Percentiles rank a stretch among this genome's conserved stretches.
phyloP scores from a whole-genome alignment of 2,329 filamentous ascomycete species.

The Pezicula rhizophila region DNA sequence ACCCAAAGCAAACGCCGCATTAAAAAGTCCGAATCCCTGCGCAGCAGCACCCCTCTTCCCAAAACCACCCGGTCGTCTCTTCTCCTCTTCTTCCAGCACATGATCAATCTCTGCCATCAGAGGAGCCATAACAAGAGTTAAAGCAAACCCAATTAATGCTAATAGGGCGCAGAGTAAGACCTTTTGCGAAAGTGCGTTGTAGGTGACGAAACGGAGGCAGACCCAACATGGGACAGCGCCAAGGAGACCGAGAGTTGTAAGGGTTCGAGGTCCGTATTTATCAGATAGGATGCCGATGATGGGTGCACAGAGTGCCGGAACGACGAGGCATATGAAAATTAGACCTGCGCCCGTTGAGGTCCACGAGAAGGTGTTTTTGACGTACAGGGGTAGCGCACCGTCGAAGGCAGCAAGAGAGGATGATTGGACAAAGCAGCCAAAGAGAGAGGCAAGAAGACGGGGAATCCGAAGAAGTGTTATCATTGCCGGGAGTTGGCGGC shows the following conservation, averaged over 20 bases:
- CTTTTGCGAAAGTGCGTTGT: slow-evolving; percentile 54
- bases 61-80: slow-evolving; percentile 24
- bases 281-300: slow-evolving; percentile 44
- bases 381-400: slow-evolving; percentile 48
- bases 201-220: slow-evolving; percentile 56
- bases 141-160: slow-evolving; percentile 48
- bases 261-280: slow-evolving; percentile 53
- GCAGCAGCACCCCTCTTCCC: slow-evolving; percentile 40
- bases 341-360: slow-evolving; percentile 48
- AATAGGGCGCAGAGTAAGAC: slow-evolving; percentile 60
- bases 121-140: slow-evolving; percentile 55
- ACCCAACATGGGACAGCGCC: slow-evolving; percentile 52
- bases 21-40: slow-evolving; percentile 52
- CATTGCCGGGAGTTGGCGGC: slow-evolving; percentile 22
- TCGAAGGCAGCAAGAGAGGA: slow-evolving; percentile 47
- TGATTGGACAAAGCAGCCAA: slow-evolving; percentile 39
- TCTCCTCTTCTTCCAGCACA: slow-evolving; percentile 42
- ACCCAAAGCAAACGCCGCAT: slow-evolving; percentile 45
- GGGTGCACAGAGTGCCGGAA: slow-evolving; percentile 55
- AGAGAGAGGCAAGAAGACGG: slow-evolving; percentile 33
- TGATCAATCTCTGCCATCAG: slow-evolving; percentile 66
- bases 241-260: slow-evolving; percentile 52
- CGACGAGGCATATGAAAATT: slow-evolving; percentile 51
- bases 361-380: slow-evolving; percentile 48
- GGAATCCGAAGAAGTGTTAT: slow-evolving; percentile 33